Evolutionary conservation across 164 flowering plant genomes (phyloP), one percentile per base, ranked within the genome.

Genomic region (Kalanchoe fedtschenkoi): DNA sequence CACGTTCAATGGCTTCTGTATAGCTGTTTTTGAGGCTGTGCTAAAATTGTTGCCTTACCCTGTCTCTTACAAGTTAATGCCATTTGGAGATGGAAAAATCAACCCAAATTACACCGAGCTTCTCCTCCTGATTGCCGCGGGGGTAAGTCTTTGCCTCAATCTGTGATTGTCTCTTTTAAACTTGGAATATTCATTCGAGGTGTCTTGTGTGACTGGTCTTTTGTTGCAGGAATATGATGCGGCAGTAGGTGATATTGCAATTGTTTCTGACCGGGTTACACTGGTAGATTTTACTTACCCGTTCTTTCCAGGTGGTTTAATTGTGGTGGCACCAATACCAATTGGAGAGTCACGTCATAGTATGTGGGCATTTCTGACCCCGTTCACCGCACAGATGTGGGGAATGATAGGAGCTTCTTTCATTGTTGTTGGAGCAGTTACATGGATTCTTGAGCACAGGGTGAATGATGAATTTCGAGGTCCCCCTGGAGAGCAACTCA

Each of bases 391-490:
- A 5, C 10, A n/a, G 34, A 83, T 86, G 88, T 86, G 88, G 88
- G 72, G 21, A 5, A 76, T 79, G 15, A 81, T 81, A 16, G 80
- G 71, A 33, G 62, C 51, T 3, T 81, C 71, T 65, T 83, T 86
- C 72, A 74, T 86, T 33, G 4, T 77, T 22, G 74, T 86, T 1
- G 91, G 91, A 59, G 67, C 76, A n/a, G 88, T 83, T 21, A 70
- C 83, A 29, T 83, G 91, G 91, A 69, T 80, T 58, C 75, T 83
- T 3, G 91, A 86, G 60, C 88, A 86, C 58, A 70, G 82, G 59
- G 51, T 65, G n/a, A 86, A 86, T 53, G 83, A 81, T 61, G 85
- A 86, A 33, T 86, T 86, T 62, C 77, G 91, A 0, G 91, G 91
- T 1, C 80, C 88, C 14, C 88, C 87, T 7, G 75, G 43, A 68